Base-by-base conservation (phyloP, 2,329 filamentous ascomycete species). In the Fusarium sp. region DNA sequence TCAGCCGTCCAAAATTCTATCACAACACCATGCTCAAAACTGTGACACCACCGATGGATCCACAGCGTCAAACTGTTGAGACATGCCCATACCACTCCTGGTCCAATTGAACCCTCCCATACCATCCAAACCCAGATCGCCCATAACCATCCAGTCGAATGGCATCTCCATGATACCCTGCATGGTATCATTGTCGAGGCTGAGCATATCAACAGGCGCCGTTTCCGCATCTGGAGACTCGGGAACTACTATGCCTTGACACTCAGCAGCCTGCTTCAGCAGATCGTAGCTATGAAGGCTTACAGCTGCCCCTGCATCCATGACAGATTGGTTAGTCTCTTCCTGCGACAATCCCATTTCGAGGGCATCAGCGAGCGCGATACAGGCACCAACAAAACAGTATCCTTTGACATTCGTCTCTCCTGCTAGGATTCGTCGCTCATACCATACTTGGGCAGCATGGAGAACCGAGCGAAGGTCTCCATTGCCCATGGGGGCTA, bases 331-430 rank as follows among this genome's bases (percentile, higher is more conserved):
- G 17, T 80, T 76, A 4, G 78, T 65, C 35, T 78, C 75, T 5
- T 74, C 71, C 14, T 75, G 66, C 3, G 69, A 56, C 3, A 76
- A 40, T 1, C 77, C 76, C 13, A 55, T 49, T 20, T 75, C 76
- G 7, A 82, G 66, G 2, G 76, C 77, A 25, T 81, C 73, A 0
- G 77, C 71, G n/a, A 82, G 77, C 13, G 72, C 73, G 4, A 77
- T 39, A 45, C 71, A 70, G 2, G 75, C 74, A 4, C 75, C 70
- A 15, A 77, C 50, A 25, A 83, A 77, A 27, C 80, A 75, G 43
- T 79, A 77, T 6, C 78, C 78, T 60, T 83, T 84, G 33, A 78
- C 70, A 37, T 82, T 83, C 4, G 80, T 82, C 72, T 83, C 81
- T 3, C 82, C 82, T 0, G 80, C 76, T 22, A 72, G 74, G n/a